Percentiles rank a stretch among this genome's conserved stretches.
phyloP scores from a whole-genome alignment of 768 basidiomycete species.

The Podaxis sp. region DNA sequence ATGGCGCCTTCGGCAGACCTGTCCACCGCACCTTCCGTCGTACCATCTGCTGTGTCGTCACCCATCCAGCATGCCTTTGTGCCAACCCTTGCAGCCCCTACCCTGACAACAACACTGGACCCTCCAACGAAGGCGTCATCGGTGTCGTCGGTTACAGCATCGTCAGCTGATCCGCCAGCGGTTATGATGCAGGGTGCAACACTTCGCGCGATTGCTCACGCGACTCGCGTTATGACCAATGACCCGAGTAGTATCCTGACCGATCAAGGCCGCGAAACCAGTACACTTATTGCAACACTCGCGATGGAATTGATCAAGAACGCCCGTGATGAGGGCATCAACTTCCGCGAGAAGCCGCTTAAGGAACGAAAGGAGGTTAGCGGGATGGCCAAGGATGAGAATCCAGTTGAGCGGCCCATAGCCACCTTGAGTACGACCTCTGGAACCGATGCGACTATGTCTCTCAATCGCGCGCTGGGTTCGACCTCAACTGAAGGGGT shows the following conservation, averaged over 20 bases:
- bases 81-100: slow-evolving; percentile 37
- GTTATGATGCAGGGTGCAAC: slow-evolving; percentile 57
- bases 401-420: slow-evolving; percentile 33
- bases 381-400: slow-evolving; percentile 18
- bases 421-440: slow-evolving; percentile 44
- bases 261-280: slow-evolving; percentile 66
- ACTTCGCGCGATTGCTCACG: slow-evolving; percentile 75
- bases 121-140: slow-evolving; percentile 15
- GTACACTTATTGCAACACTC: slow-evolving; percentile 56
- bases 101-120: slow-evolving; percentile 44
- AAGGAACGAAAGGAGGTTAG: slow-evolving; percentile 47
- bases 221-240: slow-evolving; percentile 84
- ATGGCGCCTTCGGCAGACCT: slow-evolving; percentile 14
- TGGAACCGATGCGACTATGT: slow-evolving; percentile 43
- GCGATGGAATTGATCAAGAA: slow-evolving; percentile 69
- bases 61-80: neutral
- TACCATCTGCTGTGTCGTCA: slow-evolving; percentile 22
- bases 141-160: slow-evolving; percentile 19
- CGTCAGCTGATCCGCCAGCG: slow-evolving; percentile 26
- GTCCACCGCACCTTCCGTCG: neutral
- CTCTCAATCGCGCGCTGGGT: slow-evolving; percentile 46
- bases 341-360: slow-evolving; percentile 41
- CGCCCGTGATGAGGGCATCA: slow-evolving; percentile 63
- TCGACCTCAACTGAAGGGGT: slow-evolving; percentile 28
- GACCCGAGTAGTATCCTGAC: slow-evolving; percentile 74